Base-by-base conservation (phyloP, 1,284 basidiomycete species). In the Porphyrellus sp. region DNA sequence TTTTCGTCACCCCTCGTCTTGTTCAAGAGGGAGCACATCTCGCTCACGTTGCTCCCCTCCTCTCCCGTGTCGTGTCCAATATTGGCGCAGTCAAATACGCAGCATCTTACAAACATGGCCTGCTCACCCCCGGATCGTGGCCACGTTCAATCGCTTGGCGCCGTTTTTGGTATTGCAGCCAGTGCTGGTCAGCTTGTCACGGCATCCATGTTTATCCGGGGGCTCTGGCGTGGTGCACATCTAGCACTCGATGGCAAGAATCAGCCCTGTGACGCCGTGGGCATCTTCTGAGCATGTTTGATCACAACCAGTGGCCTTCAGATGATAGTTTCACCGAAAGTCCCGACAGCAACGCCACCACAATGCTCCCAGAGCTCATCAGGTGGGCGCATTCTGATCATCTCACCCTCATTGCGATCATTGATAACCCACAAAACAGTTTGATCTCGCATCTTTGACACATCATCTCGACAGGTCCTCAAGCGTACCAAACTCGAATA, bases 51-150 rank as follows among this genome's bases (percentile, higher is more conserved):
- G 86, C 91, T 0, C 86, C 90, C 5, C 78, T 89, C 51, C 78
- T 95, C 56, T 89, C 96, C 58, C 86, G 91, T 21, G 83, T 89
- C 1, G 76, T 90, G 5, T 72, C 82, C 8, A 83, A 89, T 38
- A 94, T 99, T 61, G 74, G 90, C 4, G 98, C 95, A 0, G 91
- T 99, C 70, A 99, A 99, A 70, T 92, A 91, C 0, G 93, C 93
- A 2, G 76, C 87, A 53, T 55, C 71, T 0, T 72, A 79, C 64
- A 93, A 98, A 63, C 69, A 73, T 8, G 53, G 68, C 5, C 71
- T 77, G 13, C 78, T 91, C 31, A 61, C 71, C 7, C 59, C 64
- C 5, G 71, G n/a, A n/a, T 84, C 5, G 72, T 79, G 18, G 56
- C 58, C 1, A 74, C 8, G 83, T 86, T 23, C 74, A 75, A 47